These are phyloP conservation scores for Yarrowia porcina DNA, from an alignment of 805 yeast species.

Conservation along the genomic window DNA sequence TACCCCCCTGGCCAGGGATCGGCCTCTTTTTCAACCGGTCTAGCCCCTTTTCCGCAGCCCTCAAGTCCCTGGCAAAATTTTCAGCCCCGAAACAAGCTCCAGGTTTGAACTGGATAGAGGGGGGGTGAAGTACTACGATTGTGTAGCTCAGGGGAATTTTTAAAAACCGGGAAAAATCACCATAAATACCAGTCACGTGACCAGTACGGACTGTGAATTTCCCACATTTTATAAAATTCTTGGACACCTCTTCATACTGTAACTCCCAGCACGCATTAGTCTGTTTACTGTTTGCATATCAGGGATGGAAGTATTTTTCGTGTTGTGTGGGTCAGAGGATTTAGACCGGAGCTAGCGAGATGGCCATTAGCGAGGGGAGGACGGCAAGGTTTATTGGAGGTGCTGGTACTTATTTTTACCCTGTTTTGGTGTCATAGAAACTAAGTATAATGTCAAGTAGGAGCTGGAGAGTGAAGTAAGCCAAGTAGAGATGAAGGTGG, in stretches of 20 bases:
- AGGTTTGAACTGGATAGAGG: not conserved
- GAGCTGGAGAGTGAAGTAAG: no score
- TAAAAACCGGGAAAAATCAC: not conserved
- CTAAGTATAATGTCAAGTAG: no score
- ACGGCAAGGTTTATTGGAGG: not conserved
- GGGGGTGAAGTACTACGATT: not conserved
- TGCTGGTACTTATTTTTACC: no score
- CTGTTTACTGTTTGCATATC: not conserved
- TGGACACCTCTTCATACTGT: not conserved
- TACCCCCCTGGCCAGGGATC: no score
- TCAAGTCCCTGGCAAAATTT: no score
- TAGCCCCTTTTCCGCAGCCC: no score
- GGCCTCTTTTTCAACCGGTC: no score
- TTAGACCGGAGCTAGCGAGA: not conserved
- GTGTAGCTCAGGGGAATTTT: not conserved
- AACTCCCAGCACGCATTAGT: not conserved
- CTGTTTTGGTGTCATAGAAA: no score
- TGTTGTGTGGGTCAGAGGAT: not conserved
- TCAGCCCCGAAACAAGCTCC: not conserved
- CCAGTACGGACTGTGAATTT: not conserved
- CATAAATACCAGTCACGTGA: not conserved
- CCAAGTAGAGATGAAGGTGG: no score
- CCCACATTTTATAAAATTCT: not conserved
- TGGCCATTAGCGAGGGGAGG: not conserved
- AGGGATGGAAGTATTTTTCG: not conserved